These are phyloP conservation scores for Harrya chromipes DNA, from an alignment of 768 basidiomycete species.

Conservation along the genomic window DNA sequence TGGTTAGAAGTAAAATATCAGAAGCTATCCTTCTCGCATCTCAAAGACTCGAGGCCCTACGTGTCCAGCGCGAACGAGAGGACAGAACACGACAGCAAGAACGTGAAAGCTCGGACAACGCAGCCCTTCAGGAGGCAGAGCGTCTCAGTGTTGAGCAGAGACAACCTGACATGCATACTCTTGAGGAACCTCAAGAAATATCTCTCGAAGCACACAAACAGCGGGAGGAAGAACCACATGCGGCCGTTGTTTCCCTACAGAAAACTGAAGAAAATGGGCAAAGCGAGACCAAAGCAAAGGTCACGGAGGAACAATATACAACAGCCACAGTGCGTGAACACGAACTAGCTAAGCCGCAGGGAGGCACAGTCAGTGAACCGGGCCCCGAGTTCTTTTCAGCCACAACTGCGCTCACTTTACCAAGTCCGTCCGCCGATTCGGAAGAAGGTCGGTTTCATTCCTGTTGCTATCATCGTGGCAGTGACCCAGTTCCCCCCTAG, in stretches of 20 bases:
- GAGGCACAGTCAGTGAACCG: neutral
- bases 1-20: constrained; percentile 36
- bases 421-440: neutral
- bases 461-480: neutral
- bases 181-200: neutral
- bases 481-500: constrained; percentile 33
- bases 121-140: constrained; percentile 34
- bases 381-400: neutral
- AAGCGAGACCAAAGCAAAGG: constrained; percentile 1
- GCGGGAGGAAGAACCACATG: neutral
- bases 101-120: constrained; percentile 30
- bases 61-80: constrained; percentile 27
- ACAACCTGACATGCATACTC: constrained; percentile 28
- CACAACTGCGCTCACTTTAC: neutral
- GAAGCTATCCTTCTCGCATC: constrained; percentile 40
- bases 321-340: neutral
- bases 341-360: neutral
- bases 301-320: neutral
- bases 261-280: constrained; percentile 2
- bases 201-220: neutral
- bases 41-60: constrained; percentile 39
- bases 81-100: constrained; percentile 19
- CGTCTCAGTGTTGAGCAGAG: constrained; percentile 25
- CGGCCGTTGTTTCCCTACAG: neutral
- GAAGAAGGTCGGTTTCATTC: constrained; percentile 26